Percentiles rank a stretch among this genome's conserved stretches.
phyloP scores from a whole-genome alignment of 441 rosid genomes.

The Populus hybrid region DNA sequence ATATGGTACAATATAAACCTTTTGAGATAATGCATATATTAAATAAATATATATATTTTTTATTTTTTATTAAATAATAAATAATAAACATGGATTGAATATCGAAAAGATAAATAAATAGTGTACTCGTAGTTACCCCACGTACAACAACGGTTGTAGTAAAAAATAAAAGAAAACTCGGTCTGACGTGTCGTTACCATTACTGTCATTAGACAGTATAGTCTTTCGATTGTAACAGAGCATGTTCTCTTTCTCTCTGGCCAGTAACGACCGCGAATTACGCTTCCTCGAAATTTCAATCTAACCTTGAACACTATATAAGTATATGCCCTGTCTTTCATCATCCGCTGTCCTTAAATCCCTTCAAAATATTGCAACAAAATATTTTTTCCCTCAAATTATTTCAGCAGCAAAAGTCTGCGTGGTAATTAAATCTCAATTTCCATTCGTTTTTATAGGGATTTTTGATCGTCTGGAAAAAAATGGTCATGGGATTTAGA shows the following conservation, averaged over 20 bases:
- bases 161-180: no score
- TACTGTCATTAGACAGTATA: neutral
- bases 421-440: constrained; percentile 5
- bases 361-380: neutral
- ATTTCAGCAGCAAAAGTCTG: neutral
- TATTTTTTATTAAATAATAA: no score
- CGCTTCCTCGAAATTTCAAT: neutral
- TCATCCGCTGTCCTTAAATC: neutral
- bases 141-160: neutral
- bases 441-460: neutral
- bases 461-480: neutral
- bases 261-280: neutral
- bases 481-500: neutral
- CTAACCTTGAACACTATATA: neutral
- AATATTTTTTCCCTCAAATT: neutral
- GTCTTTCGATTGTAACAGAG: neutral
- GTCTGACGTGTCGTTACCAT: neutral
- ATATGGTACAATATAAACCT: no score
- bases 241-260: neutral
- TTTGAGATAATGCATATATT: no score
- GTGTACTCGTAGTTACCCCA: neutral
- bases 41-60: no score
- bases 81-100: no score
- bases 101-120: no score
- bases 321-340: neutral